A percentile compares a stretch with the other conserved stretches of the same genome.
These are phyloP conservation scores for Debaryomycetaceae sp. DNA, from an alignment of 1,139 yeast genomes.

Conservation along the genomic window DNA sequence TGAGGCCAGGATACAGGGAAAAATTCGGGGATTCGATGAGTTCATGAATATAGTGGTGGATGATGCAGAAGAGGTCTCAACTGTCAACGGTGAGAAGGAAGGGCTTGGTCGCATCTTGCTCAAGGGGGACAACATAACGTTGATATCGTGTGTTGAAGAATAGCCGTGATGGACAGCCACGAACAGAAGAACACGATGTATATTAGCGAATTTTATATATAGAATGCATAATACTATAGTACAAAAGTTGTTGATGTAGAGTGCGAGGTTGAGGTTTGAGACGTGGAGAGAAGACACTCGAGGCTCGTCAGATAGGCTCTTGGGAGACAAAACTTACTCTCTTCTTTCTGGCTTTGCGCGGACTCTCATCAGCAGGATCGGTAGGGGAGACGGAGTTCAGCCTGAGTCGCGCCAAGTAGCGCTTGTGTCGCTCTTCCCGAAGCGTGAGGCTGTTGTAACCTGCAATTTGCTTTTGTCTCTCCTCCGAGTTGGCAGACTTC, in stretches of 20 bases:
- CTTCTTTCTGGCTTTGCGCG: slow-evolving; percentile 14
- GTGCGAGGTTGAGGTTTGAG: background rate
- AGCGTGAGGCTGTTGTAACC: slow-evolving; percentile 21
- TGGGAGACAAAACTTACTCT: slow-evolving; percentile 16
- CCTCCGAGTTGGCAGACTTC: slow-evolving; percentile 16
- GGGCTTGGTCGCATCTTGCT: slow-evolving; percentile 58
- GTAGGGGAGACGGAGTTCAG: slow-evolving; percentile 18
- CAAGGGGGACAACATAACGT: slow-evolving; percentile 91
- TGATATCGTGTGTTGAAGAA: slow-evolving; percentile 59
- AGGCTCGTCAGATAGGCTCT: background rate
- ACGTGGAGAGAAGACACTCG: background rate
- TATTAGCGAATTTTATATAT: no score
- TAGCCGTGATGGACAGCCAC: slow-evolving; percentile 6
- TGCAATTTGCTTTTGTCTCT: slow-evolving; percentile 25
- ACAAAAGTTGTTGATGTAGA: background rate
- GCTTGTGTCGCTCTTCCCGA: slow-evolving; percentile 23
- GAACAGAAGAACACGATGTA: slow-evolving; percentile 2
- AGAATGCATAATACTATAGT: background rate
- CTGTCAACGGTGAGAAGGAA: slow-evolving; percentile 37
- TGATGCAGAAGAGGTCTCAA: slow-evolving; percentile 71
- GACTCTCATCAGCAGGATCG: slow-evolving; percentile 16
- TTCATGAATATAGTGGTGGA: slow-evolving; percentile 95
- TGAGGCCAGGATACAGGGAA: slow-evolving; percentile 74
- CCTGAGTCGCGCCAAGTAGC: slow-evolving; percentile 21
- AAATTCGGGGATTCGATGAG: slow-evolving; percentile 90